Conservation (phyloP, 345 rosid genomes). For the Linum trigynum region DNA sequence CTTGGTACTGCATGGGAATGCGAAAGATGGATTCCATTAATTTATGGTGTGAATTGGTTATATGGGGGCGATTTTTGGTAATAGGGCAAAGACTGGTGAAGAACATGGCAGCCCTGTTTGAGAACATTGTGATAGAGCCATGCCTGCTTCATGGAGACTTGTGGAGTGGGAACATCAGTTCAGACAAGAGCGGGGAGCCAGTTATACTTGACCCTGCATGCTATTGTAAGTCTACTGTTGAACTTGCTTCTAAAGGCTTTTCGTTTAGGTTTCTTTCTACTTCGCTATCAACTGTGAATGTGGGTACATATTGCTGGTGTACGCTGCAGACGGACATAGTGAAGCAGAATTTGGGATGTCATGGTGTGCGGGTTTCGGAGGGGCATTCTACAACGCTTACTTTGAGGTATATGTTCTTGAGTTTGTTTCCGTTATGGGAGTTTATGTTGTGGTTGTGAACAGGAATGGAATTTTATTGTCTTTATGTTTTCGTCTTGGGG, state of each 20-base stretch:
- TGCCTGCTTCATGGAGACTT: constrained; percentile 95
- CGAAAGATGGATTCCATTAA: too few species aligned
- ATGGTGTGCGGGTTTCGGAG: constrained; percentile 91
- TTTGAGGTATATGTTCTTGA: constrained; percentile 42
- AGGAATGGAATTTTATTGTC: background rate
- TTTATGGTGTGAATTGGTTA: too few species aligned
- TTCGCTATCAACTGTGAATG: background rate
- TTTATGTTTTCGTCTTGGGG: background rate
- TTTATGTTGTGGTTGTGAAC: background rate
- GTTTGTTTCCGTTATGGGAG: background rate
- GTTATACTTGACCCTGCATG: constrained; percentile 96
- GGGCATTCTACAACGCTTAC: constrained; percentile 66
- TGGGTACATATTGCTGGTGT: background rate
- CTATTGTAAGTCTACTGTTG: constrained; percentile 46
- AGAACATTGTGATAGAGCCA: constrained; percentile 51
- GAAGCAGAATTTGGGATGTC: constrained; percentile 98
- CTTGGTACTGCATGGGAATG: background rate
- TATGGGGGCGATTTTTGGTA: background rate
- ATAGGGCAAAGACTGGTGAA: constrained; percentile 67
- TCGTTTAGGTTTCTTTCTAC: background rate
- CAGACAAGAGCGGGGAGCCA: constrained; percentile 71
- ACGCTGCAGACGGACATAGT: constrained; percentile 61
- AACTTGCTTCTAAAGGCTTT: background rate
- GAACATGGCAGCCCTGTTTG: constrained; percentile 69
- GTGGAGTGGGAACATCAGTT: constrained; percentile 89